These are phyloP conservation scores for Boeremia lycopersici DNA, from an alignment of 2,329 filamentous ascomycete genomes.

Conservation along the genomic window DNA sequence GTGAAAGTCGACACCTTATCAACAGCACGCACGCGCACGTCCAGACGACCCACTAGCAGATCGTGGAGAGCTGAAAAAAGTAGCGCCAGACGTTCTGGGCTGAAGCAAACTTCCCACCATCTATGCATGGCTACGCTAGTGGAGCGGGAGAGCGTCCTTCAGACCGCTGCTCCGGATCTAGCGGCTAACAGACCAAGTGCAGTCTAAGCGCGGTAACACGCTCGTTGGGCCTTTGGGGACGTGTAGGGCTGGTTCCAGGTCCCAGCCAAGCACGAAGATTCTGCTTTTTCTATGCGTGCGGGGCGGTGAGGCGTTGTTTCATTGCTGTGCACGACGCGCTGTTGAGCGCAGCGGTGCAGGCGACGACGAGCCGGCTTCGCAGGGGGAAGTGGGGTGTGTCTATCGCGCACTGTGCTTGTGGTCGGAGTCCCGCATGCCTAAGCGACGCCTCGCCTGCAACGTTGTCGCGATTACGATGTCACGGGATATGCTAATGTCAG, in stretches of 20 bases:
- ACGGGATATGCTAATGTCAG: too few species aligned
- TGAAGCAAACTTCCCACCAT: neutral
- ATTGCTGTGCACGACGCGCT: too few species aligned
- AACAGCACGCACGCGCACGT: neutral
- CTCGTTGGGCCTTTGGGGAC: too few species aligned
- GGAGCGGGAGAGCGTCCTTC: constrained; percentile 7
- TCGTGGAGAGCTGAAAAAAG: constrained; percentile 14
- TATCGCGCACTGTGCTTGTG: too few species aligned
- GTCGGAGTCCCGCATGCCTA: too few species aligned
- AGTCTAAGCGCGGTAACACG: neutral
- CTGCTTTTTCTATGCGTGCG: neutral
- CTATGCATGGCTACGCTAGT: constrained; percentile 4
- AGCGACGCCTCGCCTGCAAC: too few species aligned
- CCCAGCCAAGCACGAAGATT: neutral
- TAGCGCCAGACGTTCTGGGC: constrained; percentile 10
- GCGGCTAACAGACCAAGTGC: neutral
- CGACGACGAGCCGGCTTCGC: too few species aligned
- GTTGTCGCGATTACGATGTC: too few species aligned
- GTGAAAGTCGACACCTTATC: constrained; percentile 1
- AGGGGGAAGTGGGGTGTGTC: too few species aligned
- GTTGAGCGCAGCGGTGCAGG: too few species aligned
- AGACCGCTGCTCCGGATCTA: constrained; percentile 11
- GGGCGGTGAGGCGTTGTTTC: neutral
- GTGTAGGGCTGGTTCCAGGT: constrained; percentile 1
- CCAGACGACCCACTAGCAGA: neutral